Percentiles rank a stretch among this genome's conserved stretches.
These are phyloP conservation scores for Xylaria grammica DNA, from an alignment of 495 filamentous ascomycete species.

Conservation along the genomic window DNA sequence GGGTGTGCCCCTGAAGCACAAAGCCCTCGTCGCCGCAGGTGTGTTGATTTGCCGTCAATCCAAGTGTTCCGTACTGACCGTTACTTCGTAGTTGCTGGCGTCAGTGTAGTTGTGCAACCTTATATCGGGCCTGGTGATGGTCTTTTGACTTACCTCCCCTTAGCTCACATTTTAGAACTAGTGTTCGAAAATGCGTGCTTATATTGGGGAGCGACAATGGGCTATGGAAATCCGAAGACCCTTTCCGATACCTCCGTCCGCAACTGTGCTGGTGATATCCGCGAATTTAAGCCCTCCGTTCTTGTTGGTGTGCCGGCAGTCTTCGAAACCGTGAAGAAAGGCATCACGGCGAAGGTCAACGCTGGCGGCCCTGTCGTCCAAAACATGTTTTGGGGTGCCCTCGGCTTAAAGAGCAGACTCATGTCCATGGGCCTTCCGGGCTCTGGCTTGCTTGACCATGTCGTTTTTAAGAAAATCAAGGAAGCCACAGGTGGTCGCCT, in stretches of 20 bases:
- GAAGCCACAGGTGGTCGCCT: constrained; percentile 85
- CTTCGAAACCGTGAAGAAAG: constrained; percentile 98
- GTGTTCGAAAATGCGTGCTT: constrained; percentile 94
- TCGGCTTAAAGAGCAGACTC: constrained; percentile 82
- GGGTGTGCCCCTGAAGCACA: constrained; percentile 91
- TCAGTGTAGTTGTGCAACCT: constrained; percentile 80
- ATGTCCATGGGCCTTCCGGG: constrained; percentile 79
- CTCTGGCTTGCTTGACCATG: constrained; percentile 68
- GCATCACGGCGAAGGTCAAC: constrained; percentile 85
- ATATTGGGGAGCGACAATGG: constrained; percentile 96
- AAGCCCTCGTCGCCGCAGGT: constrained; percentile 86
- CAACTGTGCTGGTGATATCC: constrained; percentile 95
- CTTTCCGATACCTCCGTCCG: constrained; percentile 87
- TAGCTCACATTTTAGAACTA: constrained; percentile 95
- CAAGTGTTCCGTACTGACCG: constrained; percentile 21
- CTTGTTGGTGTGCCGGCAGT: constrained; percentile 95
- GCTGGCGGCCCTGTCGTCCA: constrained; percentile 72
- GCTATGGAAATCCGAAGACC: constrained; percentile 93
- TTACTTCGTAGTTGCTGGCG: constrained; percentile 72
- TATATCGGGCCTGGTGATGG: constrained; percentile 87
- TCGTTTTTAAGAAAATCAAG: constrained; percentile 91
- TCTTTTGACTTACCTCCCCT: constrained; percentile 88
- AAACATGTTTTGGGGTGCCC: constrained; percentile 91
- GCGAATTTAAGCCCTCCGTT: constrained; percentile 89
- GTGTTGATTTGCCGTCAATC: constrained; percentile 40